Conservation (phyloP, 768 basidiomycete species). For the Mycena alexandri region DNA sequence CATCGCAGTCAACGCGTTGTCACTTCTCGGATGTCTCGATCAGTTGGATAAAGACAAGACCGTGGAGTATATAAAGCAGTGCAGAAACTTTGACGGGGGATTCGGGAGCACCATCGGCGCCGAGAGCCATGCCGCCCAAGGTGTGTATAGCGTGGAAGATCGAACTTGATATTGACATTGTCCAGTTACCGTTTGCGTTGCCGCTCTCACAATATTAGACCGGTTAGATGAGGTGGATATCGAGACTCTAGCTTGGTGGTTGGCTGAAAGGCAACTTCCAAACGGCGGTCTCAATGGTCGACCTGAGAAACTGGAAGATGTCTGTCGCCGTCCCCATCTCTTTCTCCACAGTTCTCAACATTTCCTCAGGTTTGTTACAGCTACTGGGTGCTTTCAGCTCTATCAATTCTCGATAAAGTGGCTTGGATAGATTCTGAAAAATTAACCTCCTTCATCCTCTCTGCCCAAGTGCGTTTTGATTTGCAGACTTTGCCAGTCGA, state of each 20-base stretch:
- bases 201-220: conserved; percentile 89
- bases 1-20: conserved; percentile 86
- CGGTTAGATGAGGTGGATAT: conserved; percentile 82
- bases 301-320: conserved; percentile 98
- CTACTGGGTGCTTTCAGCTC: conserved; percentile 93
- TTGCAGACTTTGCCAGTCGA: background rate
- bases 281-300: conserved; percentile 96
- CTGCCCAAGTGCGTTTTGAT: conserved; percentile 74
- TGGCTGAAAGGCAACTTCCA: conserved; percentile 92
- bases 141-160: conserved; percentile 53
- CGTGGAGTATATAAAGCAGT: conserved; percentile 77
- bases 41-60: conserved; percentile 77
- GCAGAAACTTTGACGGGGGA: conserved; percentile 96
- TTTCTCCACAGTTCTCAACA: background rate
- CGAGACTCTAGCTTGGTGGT: conserved; percentile 92
- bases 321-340: conserved; percentile 52
- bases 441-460: conserved; percentile 85
- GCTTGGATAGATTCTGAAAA: conserved; percentile 91
- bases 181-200: conserved; percentile 91
- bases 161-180: conserved; percentile 1
- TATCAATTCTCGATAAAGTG: conserved; percentile 86
- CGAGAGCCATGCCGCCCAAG: conserved; percentile 94
- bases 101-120: conserved; percentile 89
- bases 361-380: conserved; percentile 90
- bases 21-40: conserved; percentile 82